phyloP scores from a whole-genome alignment of 306 rosid genomes.

The Astragalus membranaceus region DNA sequence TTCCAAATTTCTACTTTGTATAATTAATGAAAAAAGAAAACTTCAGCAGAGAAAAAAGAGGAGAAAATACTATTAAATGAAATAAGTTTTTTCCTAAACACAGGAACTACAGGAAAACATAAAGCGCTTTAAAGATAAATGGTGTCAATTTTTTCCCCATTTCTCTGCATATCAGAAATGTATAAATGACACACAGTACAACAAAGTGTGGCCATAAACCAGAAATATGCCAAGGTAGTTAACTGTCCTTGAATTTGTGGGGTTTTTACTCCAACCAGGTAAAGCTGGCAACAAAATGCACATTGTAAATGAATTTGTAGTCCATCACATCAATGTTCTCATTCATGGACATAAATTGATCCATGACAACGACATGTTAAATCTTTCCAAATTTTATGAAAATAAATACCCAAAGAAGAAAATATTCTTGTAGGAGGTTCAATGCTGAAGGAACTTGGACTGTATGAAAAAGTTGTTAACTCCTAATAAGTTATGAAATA shows the following conservation, averaged over 20 bases:
- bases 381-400: not conserved
- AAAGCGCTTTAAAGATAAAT: not conserved
- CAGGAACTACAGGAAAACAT: not conserved
- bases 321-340: not conserved
- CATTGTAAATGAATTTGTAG: not conserved
- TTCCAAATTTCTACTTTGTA: not conserved
- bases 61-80: not conserved
- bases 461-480: not conserved
- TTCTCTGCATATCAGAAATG: not conserved
- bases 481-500: not conserved
- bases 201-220: too few species aligned
- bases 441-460: not conserved
- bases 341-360: not conserved
- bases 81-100: not conserved
- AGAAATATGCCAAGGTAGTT: not conserved
- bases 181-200: not conserved
- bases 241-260: not conserved
- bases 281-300: not conserved
- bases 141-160: not conserved
- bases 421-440: not conserved
- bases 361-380: not conserved
- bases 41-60: too few species aligned
- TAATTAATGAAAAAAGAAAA: not conserved
- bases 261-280: not conserved
- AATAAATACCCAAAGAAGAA: not conserved